These are phyloP conservation scores for Alloteropsis semialata DNA, from an alignment of 176 grass and related monocot genomes.

Conservation along the genomic window DNA sequence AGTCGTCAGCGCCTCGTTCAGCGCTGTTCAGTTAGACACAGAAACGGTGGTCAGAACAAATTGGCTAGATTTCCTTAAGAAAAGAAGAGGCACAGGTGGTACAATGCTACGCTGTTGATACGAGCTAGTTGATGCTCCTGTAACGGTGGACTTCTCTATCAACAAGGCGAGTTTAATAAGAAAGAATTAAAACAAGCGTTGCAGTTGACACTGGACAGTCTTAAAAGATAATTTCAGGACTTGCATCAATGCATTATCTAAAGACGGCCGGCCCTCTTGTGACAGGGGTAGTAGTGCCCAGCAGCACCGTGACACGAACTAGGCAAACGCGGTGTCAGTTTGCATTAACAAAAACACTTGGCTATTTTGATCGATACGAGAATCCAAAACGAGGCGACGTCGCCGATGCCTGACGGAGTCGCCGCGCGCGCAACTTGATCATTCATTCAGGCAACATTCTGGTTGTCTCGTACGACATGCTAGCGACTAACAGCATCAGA, in stretches of 20 bases:
- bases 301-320: constrained; percentile 38
- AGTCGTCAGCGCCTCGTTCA: constrained; percentile 80
- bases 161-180: not conserved
- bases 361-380: not conserved
- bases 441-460: constrained; percentile 5
- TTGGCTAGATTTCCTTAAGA: not conserved
- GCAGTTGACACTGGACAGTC: not conserved
- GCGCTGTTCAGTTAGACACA: constrained; percentile 36
- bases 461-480: constrained; percentile 28
- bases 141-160: constrained; percentile 14
- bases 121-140: not conserved
- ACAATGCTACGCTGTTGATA: not conserved
- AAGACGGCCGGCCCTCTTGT: constrained; percentile 42
- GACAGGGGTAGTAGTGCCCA: constrained; percentile 33
- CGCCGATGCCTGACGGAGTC: constrained; percentile 38
- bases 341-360: constrained; percentile 5
- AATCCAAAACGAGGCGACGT: constrained; percentile 21
- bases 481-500: constrained; percentile 29
- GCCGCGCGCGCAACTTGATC: not conserved
- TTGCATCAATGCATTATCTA: constrained; percentile 23
- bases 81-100: not conserved
- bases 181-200: not conserved
- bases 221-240: not conserved
- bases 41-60: not conserved
- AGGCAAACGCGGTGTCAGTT: constrained; percentile 5